Conservation (phyloP, 805 yeast species). For the Hagleromyces aurorensis region DNA sequence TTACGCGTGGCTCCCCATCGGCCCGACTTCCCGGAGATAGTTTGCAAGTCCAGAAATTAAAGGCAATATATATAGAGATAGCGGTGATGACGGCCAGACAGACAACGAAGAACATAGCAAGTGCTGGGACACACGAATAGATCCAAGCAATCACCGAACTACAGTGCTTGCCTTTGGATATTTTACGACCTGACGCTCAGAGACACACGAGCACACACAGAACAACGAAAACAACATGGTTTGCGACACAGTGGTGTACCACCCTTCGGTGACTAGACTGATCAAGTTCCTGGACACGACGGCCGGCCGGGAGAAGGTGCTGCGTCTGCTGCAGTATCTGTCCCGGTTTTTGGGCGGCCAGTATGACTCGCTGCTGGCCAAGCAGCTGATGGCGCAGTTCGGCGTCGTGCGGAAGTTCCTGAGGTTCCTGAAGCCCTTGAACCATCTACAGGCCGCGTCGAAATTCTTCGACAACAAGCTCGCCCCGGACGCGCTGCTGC, state of each 20-base stretch:
- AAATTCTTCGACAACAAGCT: conserved; percentile 64
- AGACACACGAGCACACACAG: too few relatives aligned
- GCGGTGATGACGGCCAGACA: too few relatives aligned
- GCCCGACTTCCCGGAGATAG: too few relatives aligned
- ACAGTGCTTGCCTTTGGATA: too few relatives aligned
- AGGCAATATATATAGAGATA: too few relatives aligned
- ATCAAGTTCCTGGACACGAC: conserved; percentile 58
- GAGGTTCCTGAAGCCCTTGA: conserved; percentile 75
- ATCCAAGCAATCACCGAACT: too few relatives aligned
- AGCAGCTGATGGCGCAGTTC: conserved; percentile 52
- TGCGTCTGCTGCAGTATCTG: conserved; percentile 74
- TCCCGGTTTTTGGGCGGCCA: conserved; percentile 64
- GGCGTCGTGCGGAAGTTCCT: conserved; percentile 72
- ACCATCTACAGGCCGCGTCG: conserved; percentile 61
- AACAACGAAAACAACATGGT: conserved; percentile 42
- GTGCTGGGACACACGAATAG: too few relatives aligned
- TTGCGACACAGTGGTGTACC: conserved; percentile 60
- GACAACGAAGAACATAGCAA: too few relatives aligned
- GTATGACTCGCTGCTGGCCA: conserved; percentile 43
- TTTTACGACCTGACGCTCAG: too few relatives aligned
- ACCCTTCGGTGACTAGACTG: conserved; percentile 59
- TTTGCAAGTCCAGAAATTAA: too few relatives aligned
- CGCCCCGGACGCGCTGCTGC: conserved; percentile 40
- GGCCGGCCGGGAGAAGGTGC: conserved; percentile 72
- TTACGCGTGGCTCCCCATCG: too few relatives aligned